Evolutionary conservation across 2,329 filamentous ascomycete species (phyloP), one percentile per base, ranked within the genome.

Genomic region (Alternaria sp.): DNA sequence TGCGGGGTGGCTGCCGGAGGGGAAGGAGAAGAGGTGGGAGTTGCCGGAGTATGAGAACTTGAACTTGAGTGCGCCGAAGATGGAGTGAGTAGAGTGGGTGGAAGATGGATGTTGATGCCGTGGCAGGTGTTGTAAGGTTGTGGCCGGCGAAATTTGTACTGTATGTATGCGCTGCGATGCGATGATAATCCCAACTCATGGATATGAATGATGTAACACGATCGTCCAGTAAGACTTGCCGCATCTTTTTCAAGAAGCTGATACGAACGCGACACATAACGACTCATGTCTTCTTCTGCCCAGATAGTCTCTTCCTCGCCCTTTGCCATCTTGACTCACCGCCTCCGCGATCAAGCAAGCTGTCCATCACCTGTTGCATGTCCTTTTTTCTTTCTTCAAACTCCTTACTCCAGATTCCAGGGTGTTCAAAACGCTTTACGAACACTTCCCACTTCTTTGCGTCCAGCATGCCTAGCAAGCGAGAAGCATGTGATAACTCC

Each of bases 1-100:
- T 40, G 49, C 30, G 30, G 28, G 40, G 13, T 46, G 36, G n/a
- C 6, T 62, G 17, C 43, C 43, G 9, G n/a, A 30, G 43, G 23
- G 19, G 6, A 49, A 49, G 19, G 23, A 30, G 6, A 19, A 51
- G 13, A 45, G 13, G 49, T 62, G 60, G 60, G 9, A 54, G 25
- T 6, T 62, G 25, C 60, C 60, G 1, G 43, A 36, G 44, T 62
- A 62, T 36, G 60, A 75, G 21, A 64, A 73, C 50, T 47, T 75
- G 47, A 50, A 61, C 28, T 8, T 58, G 36, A 45, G 17, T 0
- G 54, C 54, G 17, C 55, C 40, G 9, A 9, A 23, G 10, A 45
- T 7, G 21, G 32, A 40, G 19, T 49, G 30, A 46, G 2, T 19
- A 2, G 13, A 12, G 3, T 12, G 26, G 11, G 28, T 1, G 17